A percentile compares a stretch with the other conserved stretches of the same genome.
Conservation (phyloP, 148 eudicot genomes). For the Vaccinium macrocarpon region DNA sequence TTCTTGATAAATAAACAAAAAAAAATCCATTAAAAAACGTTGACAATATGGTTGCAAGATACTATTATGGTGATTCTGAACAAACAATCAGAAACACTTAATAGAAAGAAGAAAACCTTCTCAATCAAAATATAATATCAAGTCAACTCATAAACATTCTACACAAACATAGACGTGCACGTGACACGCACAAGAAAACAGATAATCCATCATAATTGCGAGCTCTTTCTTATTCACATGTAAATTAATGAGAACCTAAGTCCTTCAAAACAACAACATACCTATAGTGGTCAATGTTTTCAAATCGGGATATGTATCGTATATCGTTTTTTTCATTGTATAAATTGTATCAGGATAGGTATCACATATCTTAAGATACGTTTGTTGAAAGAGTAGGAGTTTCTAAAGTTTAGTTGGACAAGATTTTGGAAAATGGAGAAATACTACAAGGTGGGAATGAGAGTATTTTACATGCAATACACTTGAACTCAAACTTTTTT, state of each 20-base stretch:
- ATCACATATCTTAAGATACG: no score
- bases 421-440: no score
- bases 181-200: neutral
- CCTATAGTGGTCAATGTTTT: neutral
- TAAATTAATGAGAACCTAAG: neutral
- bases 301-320: no score
- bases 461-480: no score
- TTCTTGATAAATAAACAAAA: neutral
- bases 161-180: neutral
- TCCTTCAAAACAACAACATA: neutral
- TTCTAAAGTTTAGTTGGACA: no score
- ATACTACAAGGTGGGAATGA: no score
- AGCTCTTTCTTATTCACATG: neutral
- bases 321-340: no score
- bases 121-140: neutral
- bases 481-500: no score
- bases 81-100: neutral
- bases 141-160: neutral
- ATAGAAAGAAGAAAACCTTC: neutral
- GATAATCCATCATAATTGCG: neutral
- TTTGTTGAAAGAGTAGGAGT: no score
- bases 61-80: neutral
- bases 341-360: no score
- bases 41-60: neutral
- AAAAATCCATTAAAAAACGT: neutral